Evolutionary conservation across 1,139 yeast genomes (phyloP).

Genomic region (Hemisphaericaspora xylofermentans): DNA sequence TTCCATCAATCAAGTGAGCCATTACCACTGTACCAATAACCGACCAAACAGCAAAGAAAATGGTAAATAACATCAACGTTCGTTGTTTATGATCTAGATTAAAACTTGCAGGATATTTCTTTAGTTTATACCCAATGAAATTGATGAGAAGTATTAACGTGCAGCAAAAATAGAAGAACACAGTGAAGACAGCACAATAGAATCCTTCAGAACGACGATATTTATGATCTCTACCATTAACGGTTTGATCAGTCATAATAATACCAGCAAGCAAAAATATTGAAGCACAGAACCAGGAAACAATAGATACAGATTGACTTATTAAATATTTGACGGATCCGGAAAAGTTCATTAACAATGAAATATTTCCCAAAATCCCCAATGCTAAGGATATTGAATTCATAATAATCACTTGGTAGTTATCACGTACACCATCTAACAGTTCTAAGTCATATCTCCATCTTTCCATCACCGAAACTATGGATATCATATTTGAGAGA

Average conservation of each 20-base stretch:
- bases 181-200: slow-evolving; percentile 73
- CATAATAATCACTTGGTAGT: slow-evolving; percentile 44
- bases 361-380: slow-evolving; percentile 66
- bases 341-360: slow-evolving; percentile 66
- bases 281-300: slow-evolving; percentile 63
- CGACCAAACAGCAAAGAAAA: slow-evolving; percentile 65
- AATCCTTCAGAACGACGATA: slow-evolving; percentile 58
- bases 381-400: slow-evolving; percentile 61
- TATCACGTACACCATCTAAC: slow-evolving; percentile 29
- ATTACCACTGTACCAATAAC: slow-evolving; percentile 62
- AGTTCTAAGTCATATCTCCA: slow-evolving; percentile 51
- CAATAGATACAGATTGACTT: slow-evolving; percentile 61
- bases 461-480: slow-evolving; percentile 67
- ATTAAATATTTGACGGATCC: slow-evolving; percentile 53
- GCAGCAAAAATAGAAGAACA: slow-evolving; percentile 57
- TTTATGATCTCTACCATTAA: slow-evolving; percentile 12
- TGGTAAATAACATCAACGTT: slow-evolving; percentile 67
- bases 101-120: slow-evolving; percentile 67
- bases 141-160: slow-evolving; percentile 53
- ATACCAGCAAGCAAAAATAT: slow-evolving; percentile 50
- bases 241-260: slow-evolving; percentile 27
- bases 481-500: slow-evolving; percentile 66
- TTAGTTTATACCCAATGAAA: slow-evolving; percentile 55
- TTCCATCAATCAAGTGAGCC: slow-evolving; percentile 25
- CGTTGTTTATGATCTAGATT: slow-evolving; percentile 68